Evolutionary conservation across 139 green algal genomes (phyloP).

Genomic region (Picochlorum sp.): DNA sequence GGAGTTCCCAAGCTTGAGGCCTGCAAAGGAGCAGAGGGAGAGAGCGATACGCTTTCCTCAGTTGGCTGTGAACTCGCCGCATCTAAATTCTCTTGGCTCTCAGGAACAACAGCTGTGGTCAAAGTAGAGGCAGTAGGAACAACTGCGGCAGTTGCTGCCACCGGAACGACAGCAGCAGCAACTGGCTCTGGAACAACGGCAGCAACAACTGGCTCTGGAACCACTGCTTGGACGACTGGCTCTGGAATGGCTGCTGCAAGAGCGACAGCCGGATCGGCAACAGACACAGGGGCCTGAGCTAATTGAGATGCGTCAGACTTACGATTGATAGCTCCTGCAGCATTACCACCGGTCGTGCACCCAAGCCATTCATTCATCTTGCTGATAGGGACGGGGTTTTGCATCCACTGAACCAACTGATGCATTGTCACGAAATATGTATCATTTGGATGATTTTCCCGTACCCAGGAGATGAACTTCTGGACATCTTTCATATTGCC

Average conservation of each 20-base stretch:
- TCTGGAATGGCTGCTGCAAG: background rate
- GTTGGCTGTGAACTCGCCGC: too few relatives aligned
- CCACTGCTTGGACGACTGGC: background rate
- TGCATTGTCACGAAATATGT: slow-evolving; percentile 27
- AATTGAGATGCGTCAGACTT: background rate
- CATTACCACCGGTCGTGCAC: background rate
- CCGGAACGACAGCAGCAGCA: too few relatives aligned
- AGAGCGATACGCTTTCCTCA: too few relatives aligned
- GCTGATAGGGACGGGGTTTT: slow-evolving; percentile 15
- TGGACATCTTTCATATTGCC: background rate
- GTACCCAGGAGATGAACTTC: slow-evolving; percentile 14
- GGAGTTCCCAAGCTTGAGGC: too few relatives aligned
- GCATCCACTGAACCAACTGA: slow-evolving; percentile 26
- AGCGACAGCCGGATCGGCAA: background rate
- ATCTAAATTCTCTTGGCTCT: too few relatives aligned
- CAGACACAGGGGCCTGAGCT: background rate
- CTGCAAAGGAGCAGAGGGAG: too few relatives aligned
- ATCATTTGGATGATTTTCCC: background rate
- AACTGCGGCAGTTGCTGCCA: too few relatives aligned
- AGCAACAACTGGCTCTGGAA: too few relatives aligned
- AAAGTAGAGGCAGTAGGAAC: too few relatives aligned
- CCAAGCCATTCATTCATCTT: slow-evolving; percentile 11
- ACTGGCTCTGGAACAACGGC: too few relatives aligned
- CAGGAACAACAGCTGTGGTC: too few relatives aligned
- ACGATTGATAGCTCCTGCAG: slow-evolving; percentile 1